These are phyloP conservation scores for Ulmus americana DNA, from an alignment of 331 rosid species.

Conservation along the genomic window DNA sequence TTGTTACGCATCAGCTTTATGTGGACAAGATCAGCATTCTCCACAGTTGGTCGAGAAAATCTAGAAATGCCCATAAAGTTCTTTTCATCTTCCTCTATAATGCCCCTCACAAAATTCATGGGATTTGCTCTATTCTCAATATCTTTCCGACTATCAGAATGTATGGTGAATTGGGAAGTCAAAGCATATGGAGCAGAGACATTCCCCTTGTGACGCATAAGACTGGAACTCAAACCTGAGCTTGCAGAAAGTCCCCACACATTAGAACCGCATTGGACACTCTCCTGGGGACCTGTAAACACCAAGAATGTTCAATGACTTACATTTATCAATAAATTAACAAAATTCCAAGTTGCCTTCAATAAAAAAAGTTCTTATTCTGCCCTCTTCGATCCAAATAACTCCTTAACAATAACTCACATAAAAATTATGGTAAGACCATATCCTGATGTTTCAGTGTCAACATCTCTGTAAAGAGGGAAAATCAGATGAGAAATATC, in stretches of 20 bases:
- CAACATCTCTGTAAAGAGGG: not conserved
- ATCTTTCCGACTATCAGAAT: slow-evolving; percentile 21
- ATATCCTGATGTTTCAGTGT: not conserved
- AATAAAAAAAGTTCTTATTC: slow-evolving; percentile 2
- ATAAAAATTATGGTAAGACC: not conserved
- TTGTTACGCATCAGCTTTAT: slow-evolving; percentile 69
- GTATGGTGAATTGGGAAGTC: slow-evolving; percentile 19
- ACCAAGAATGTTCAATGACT: not conserved
- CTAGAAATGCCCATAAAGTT: slow-evolving; percentile 8
- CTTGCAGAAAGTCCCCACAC: slow-evolving; percentile 23
- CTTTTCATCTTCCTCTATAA: slow-evolving; percentile 40
- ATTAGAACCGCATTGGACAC: slow-evolving; percentile 12
- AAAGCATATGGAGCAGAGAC: slow-evolving; percentile 15
- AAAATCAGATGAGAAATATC: not conserved
- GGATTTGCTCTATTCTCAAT: slow-evolving; percentile 19
- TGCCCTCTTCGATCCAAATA: not conserved
- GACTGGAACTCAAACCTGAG: slow-evolving; percentile 16
- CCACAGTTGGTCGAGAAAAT: slow-evolving; percentile 20
- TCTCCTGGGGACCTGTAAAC: slow-evolving; percentile 11
- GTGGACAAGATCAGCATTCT: slow-evolving; percentile 68
- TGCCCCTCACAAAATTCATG: slow-evolving; percentile 57
- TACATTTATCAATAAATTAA: not conserved
- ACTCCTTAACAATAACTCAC: not conserved
- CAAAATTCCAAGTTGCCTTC: not conserved
- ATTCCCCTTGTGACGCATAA: slow-evolving; percentile 2